Evolutionary conservation across 1,139 yeast genomes (phyloP), one percentile per base, ranked within the genome.

Genomic region (Candida sanyaensis): DNA sequence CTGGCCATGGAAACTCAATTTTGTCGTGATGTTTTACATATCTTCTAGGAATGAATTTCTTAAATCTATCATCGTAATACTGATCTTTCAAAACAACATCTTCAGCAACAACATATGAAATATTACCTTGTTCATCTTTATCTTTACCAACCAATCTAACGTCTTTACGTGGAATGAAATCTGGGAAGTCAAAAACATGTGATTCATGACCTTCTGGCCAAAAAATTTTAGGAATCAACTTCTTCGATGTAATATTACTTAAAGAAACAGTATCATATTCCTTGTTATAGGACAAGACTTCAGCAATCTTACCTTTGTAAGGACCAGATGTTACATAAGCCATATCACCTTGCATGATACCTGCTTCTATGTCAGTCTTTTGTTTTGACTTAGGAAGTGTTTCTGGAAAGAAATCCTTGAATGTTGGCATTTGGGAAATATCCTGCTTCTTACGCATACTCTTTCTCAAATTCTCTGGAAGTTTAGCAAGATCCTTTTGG

Each of bases 1-100:
- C 79, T 39, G 98, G 98, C 96, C 96, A 92, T 48, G 98, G 97
- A 46, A 92, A 83, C 42, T 83, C 81, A 49, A 89, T 71, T 43
- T 79, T 75, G 38, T 81, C 80, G 58, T 89, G 91, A 56, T 81
- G 77, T 55, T 78, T 81, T 12, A 92, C 90, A 55, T 82, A 80
- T 68, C 98, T 81, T 53, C 80, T 80, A 23, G 96, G 96, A 72
- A 90, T 71, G 77, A 87, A 80, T 61, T 77, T 75, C 64, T 84
- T 86, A 65, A 86, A 84, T 56, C 87, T 82, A 44, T 81, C 82
- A 63, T 91, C 96, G 65, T 80, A 92, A 63, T 87, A 86, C 47
- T 73, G 68, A 11, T 83, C 96, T 48, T 78, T 78, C 61, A 84
- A 82, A 31, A 75, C 82, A 28, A 92, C 64, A 38, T 84, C 83